Base-by-base conservation (phyloP, 1,284 basidiomycete genomes). In the Trametes versicolor region DNA sequence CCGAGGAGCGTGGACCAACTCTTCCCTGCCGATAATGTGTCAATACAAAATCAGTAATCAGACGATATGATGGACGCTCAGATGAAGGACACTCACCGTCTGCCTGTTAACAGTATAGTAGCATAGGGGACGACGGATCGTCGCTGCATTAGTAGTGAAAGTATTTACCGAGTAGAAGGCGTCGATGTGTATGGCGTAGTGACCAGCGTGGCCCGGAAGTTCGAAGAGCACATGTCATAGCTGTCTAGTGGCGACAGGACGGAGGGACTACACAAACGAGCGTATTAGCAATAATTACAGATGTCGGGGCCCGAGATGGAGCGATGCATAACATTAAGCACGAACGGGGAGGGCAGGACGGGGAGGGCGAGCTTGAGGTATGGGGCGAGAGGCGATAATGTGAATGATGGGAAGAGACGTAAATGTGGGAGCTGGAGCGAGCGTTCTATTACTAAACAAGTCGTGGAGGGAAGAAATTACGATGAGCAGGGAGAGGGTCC, bases 201-300 rank as follows among this genome's bases (percentile, higher is more conserved):
- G 5, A 10, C 37, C 10, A 39, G 13, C 37, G 10, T 10, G 37
- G 29, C 4, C 29, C 29, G 29, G 29, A 3, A 32, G 37, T 50
- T 36, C 23, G 19, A 36, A 25, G 50, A 51, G 50, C 29, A 50
- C 19, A 65, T 62, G 45, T 48, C 64, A 62, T 62, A 59, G 25
- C 50, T 65, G 62, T 61, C 60, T 65, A 65, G 25, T 62, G 47
- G 47, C 45, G 64, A 62, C 60, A 55, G 47, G 23, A 49, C 52
- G 29, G 17, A 48, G 36, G 47, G 51, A 47, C 54, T 52, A 58
- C 59, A 68, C 62, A 64, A 63, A 64, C 58, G 68, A 69, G 63
- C 56, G 68, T 65, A 66, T 64, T 69, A 69, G 63, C 63, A 57
- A 69, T 69, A 69, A 69, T 63, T 52, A 69, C 64, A 63, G 61